Evolutionary conservation across 306 rosid species (phyloP).

Genomic region (Lathyrus aphaca): DNA sequence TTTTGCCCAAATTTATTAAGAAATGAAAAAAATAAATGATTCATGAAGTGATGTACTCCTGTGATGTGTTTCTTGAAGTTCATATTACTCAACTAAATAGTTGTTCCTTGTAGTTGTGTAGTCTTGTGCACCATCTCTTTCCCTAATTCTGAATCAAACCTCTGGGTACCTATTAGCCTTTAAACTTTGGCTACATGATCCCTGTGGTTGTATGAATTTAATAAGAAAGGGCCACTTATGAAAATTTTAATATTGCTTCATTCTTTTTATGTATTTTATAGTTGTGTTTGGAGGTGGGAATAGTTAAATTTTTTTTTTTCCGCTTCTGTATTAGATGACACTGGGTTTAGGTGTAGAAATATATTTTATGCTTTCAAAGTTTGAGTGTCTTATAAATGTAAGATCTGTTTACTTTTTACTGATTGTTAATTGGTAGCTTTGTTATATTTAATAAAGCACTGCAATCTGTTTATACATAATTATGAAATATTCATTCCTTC

Average conservation of each 20-base stretch:
- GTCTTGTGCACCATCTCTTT: neutral
- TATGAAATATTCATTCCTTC: neutral
- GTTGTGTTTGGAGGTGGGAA: neutral
- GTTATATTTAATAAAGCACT: constrained; percentile 14
- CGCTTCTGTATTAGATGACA: neutral
- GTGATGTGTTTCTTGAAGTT: constrained; percentile 16
- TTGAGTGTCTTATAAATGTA: neutral
- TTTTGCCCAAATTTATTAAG: neutral
- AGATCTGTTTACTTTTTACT: neutral
- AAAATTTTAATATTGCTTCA: neutral
- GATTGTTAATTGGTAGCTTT: constrained; percentile 16
- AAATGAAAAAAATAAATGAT: neutral
- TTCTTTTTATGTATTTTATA: neutral
- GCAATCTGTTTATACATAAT: neutral
- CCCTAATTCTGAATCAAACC: neutral
- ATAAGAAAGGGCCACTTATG: neutral
- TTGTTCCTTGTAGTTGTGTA: constrained; percentile 32
- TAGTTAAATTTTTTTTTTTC: neutral
- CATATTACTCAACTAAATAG: constrained; percentile 15
- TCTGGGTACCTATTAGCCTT: neutral
- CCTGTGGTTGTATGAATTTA: constrained; percentile 20
- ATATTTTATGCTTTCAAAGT: constrained; percentile 23
- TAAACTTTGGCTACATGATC: constrained; percentile 13
- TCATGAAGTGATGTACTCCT: neutral
- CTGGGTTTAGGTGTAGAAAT: neutral